A percentile compares a stretch with the other conserved stretches of the same genome.
These are phyloP conservation scores for Blastobotrys niveus DNA, from an alignment of 1,139 yeast species.

Conservation along the genomic window DNA sequence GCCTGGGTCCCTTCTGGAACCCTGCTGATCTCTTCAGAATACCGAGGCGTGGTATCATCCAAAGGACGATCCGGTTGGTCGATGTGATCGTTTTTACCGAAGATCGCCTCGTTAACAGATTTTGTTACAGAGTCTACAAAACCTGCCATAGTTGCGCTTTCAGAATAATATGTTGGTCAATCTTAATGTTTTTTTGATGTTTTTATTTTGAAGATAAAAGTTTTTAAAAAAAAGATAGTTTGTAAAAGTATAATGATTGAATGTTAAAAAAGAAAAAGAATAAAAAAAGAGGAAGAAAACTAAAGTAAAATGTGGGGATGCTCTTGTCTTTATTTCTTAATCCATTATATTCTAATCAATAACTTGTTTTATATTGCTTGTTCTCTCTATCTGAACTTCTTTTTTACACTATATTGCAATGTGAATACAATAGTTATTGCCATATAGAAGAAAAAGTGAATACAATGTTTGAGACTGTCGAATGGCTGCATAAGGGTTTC, in stretches of 20 bases:
- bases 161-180: too few relatives aligned
- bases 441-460: too few relatives aligned
- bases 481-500: too few relatives aligned
- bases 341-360: too few relatives aligned
- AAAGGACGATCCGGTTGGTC: not conserved
- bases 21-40: conserved; percentile 2
- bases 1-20: not conserved
- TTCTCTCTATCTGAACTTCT: too few relatives aligned
- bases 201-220: not conserved
- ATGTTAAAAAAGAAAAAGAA: not conserved
- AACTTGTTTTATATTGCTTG: too few relatives aligned
- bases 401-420: too few relatives aligned
- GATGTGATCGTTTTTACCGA: conserved; percentile 9
- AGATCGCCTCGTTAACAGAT: conserved; percentile 15
- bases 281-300: not conserved
- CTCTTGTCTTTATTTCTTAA: too few relatives aligned
- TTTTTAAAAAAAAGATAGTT: not conserved
- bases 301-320: too few relatives aligned
- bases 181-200: not conserved
- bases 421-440: too few relatives aligned
- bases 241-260: not conserved
- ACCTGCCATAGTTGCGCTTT: conserved; percentile 15
- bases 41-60: conserved; percentile 7
- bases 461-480: too few relatives aligned
- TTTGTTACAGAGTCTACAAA: conserved; percentile 17